These are phyloP conservation scores for Sideroxylon spinosum DNA, from an alignment of 179 eudicot species.

Conservation along the genomic window DNA sequence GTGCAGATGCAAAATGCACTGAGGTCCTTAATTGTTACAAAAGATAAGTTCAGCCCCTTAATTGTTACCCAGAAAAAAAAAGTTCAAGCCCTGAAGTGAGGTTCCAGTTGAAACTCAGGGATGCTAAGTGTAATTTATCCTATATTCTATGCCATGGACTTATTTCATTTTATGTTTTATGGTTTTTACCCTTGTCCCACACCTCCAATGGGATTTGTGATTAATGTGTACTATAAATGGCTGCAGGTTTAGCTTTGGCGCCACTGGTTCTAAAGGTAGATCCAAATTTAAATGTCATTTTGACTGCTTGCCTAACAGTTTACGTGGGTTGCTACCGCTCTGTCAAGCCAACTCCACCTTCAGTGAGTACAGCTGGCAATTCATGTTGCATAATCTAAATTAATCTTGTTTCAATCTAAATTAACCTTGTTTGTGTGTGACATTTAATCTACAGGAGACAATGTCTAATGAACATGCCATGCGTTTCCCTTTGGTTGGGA, in stretches of 20 bases:
- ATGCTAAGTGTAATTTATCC: too few relatives aligned
- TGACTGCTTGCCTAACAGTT: constrained; percentile 88
- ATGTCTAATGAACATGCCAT: constrained; percentile 98
- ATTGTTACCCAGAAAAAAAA: too few relatives aligned
- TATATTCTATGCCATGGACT: not conserved
- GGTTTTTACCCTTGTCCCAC: not conserved
- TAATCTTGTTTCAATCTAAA: not conserved
- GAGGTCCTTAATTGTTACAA: too few relatives aligned
- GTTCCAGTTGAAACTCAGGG: too few relatives aligned
- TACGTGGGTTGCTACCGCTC: constrained; percentile 93
- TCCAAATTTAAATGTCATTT: constrained; percentile 84
- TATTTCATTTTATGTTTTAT: not conserved
- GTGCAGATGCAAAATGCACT: too few relatives aligned
- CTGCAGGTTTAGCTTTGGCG: constrained; percentile 77
- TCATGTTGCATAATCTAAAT: not conserved
- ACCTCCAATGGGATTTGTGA: not conserved
- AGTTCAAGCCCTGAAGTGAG: too few relatives aligned
- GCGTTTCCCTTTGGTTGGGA: constrained; percentile 96
- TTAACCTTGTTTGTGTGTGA: not conserved
- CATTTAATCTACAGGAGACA: constrained; percentile 64
- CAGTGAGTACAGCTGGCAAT: constrained; percentile 51
- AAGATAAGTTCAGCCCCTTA: too few relatives aligned
- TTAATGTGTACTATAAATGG: not conserved
- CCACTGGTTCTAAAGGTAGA: constrained; percentile 84
- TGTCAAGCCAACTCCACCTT: constrained; percentile 89